A percentile compares a stretch with the other conserved stretches of the same genome.
phyloP scores from a whole-genome alignment of 306 rosid species.

The Adenanthera pavonina region DNA sequence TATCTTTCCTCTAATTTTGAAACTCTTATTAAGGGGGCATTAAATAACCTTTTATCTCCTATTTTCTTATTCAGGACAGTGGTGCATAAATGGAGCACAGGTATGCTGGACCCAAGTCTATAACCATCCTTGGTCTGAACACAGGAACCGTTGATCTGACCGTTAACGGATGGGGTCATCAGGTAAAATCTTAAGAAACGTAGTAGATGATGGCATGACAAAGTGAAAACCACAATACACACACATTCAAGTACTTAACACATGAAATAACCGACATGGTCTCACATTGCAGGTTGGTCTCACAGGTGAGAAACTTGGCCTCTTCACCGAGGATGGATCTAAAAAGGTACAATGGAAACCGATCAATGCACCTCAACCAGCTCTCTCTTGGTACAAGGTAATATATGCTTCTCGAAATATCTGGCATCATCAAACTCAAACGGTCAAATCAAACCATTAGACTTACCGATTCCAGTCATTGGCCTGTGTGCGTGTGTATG shows the following conservation, averaged over 20 bases:
- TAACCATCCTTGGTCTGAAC: slow-evolving; percentile 71
- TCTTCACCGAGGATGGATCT: slow-evolving; percentile 68
- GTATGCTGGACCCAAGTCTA: slow-evolving; percentile 70
- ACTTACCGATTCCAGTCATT: neutral
- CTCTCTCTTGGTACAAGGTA: slow-evolving; percentile 93
- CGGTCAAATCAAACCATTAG: neutral
- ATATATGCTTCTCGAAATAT: neutral
- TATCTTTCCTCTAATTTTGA: slow-evolving; percentile 4
- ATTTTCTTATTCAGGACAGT: slow-evolving; percentile 65
- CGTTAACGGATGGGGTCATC: slow-evolving; percentile 78
- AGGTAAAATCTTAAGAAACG: slow-evolving; percentile 53
- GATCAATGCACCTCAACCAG: slow-evolving; percentile 30
- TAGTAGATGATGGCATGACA: slow-evolving; percentile 3
- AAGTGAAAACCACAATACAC: neutral
- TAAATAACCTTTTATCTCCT: neutral
- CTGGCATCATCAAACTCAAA: neutral
- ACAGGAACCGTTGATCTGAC: slow-evolving; percentile 77
- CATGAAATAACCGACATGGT: slow-evolving; percentile 14
- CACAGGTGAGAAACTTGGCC: slow-evolving; percentile 54
- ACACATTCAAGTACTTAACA: neutral
- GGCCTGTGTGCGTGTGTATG: neutral
- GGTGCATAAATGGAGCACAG: slow-evolving; percentile 99
- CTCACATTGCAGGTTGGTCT: slow-evolving; percentile 62
- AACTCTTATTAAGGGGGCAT: slow-evolving; percentile 7
- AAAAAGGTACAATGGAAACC: slow-evolving; percentile 68